A percentile compares a stretch with the other conserved stretches of the same genome.
These are phyloP conservation scores for Kazachstania taianensis DNA, from an alignment of 805 yeast species.

Conservation along the genomic window DNA sequence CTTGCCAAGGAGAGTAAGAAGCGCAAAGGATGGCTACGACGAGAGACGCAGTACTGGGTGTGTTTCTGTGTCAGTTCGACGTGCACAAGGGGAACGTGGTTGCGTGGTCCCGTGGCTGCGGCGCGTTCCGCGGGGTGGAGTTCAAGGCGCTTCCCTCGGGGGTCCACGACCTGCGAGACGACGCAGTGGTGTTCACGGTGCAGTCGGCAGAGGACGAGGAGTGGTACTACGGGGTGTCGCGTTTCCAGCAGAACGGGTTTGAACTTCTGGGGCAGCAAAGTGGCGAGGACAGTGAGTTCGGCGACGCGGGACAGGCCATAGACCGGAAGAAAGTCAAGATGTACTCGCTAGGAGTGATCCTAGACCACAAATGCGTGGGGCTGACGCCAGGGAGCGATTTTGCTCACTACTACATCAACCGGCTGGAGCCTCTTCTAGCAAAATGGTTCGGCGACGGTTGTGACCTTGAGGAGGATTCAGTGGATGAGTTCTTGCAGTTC, in stretches of 20 bases:
- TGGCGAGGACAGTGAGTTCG: too few species aligned
- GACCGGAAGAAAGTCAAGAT: slow-evolving; percentile 42
- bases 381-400: background rate
- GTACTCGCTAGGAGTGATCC: slow-evolving; percentile 57
- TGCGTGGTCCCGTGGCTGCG: slow-evolving; percentile 17
- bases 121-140: slow-evolving; percentile 35
- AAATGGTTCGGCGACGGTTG: slow-evolving; percentile 11
- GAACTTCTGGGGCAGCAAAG: slow-evolving; percentile 17
- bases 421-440: slow-evolving; percentile 11
- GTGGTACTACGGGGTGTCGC: slow-evolving; percentile 39
- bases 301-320: slow-evolving; percentile 13
- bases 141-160: slow-evolving; percentile 64
- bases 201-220: slow-evolving; percentile 12
- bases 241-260: slow-evolving; percentile 37
- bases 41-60: slow-evolving; percentile 10
- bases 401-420: slow-evolving; percentile 7
- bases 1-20: too few species aligned
- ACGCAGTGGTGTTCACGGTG: slow-evolving; percentile 44
- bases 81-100: slow-evolving; percentile 25
- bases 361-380: slow-evolving; percentile 11
- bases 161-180: slow-evolving; percentile 41
- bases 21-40: too few species aligned
- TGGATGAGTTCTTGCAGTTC: background rate
- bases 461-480: background rate
- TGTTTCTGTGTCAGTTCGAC: slow-evolving; percentile 27